Evolutionary conservation across 495 filamentous ascomycete genomes (phyloP), one percentile per base, ranked within the genome.

Genomic region (Pseudevernia furfuracea): DNA sequence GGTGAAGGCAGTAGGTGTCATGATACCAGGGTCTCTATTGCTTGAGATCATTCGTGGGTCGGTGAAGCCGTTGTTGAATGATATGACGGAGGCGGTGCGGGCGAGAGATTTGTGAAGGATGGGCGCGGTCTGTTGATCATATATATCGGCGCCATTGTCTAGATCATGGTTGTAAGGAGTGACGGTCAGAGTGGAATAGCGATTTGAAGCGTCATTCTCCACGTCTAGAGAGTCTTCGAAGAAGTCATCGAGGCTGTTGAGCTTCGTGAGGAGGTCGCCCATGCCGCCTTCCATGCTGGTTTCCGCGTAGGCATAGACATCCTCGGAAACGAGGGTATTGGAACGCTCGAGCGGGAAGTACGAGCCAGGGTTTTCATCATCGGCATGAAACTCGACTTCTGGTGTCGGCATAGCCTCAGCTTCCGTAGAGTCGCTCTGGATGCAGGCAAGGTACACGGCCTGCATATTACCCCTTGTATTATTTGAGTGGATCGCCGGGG

Each of bases 221-320:
- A 69, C 60, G 32, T 71, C 70, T 53, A 84, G 78, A 21, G 79
- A 78, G 34, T 84, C 85, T 63, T 96, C 91, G 69, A 96, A 96
- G 78, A 97, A 97, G 70, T 96, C 92, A 70, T 98, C 94, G 15
- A 98, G 73, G 68, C 90, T 94, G 69, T 96, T 91, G 0, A 99
- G 81, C 71, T 96, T 95, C 70, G 91, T 85, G 32, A 94, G 88
- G 25, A 97, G 84, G 67, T 96, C 92, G 48, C 88, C 88, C 64
- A 89, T 88, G 71, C 92, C 89, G 41, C 85, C 83, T 65, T 83
- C 83, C 23, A 34, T 46, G 15, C 57, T 38, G 8, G 72, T 78
- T 15, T 90, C 87, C 17, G 77, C 82, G 43, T 89, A 86, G 1
- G 81, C 87, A 44, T 89, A 87, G 2, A 80, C 86, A 58, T 95